Base-by-base conservation (phyloP, 139 green algal genomes). In the Chlamydomonas schloesseri region DNA sequence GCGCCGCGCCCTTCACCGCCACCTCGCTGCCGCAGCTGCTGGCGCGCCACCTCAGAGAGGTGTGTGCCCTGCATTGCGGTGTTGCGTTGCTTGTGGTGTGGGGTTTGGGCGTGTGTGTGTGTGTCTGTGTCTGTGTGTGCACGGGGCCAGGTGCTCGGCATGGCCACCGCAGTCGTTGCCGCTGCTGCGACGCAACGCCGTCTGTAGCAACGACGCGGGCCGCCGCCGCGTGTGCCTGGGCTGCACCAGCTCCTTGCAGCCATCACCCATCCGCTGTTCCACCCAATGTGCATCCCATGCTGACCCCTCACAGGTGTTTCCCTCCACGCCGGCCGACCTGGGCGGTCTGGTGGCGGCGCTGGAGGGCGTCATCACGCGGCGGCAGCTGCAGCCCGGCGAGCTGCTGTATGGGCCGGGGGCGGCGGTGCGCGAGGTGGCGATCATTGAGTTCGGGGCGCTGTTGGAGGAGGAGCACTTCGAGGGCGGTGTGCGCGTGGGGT, bases 391-490 rank as follows among this genome's bases (percentile, higher is more conserved):
- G 78, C 36, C 31, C 65, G 78, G 78, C 34, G 65, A 76, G 14
- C 29, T 53, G 47, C 31, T 75, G 78, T 71, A 73, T 34, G 65
- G 33, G 23, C 65, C 65, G 47, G 78, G 65, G 5, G 46, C 78
- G 28, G 78, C 46, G n/a, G 78, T 76, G n/a, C 65, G 78, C 15
- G 46, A 84, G 33, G 78, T 76, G 46, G 67, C 68, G 46, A 37
- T 84, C 21, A 67, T 84, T 13, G 78, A 84, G 65, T 60, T 46
- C 23, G 78, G 78, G 0, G 47, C 65, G n/a, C 47, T 84, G 65
- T 6, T 69, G 31, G 78, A 74, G 78, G 78, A 84, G 65, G 78
- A 84, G 65, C 65, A 84, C 64, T 76, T 37, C 78, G 78, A 84
- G 78, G 65, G 78, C 6, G 64, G 78, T 46, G 78, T 84, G 80